Base-by-base conservation (phyloP, 495 filamentous ascomycete genomes). In the Letharia lupina region DNA sequence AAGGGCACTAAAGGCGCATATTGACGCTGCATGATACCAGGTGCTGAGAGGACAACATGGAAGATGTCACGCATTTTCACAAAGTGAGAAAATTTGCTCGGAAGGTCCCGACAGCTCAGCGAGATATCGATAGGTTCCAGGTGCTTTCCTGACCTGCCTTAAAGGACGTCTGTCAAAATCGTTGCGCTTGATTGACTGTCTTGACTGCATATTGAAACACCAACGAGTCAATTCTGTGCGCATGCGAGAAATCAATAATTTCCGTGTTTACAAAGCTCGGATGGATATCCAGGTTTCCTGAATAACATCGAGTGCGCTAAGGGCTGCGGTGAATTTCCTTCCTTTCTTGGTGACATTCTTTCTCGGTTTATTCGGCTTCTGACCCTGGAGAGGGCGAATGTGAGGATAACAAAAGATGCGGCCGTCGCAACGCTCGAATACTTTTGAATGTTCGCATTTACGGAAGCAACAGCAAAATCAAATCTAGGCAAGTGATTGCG, bases 11-110 rank as follows among this genome's bases (percentile, higher is more conserved):
- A 8, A 28, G 31, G 45, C 18, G 16, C 16, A 11, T 12, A 35
- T 18, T 11, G 35, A 44, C 37, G 45, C 60, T 61, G 45, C 64
- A 61, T 66, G 58, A 66, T 66, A 66, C 58, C 64, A 66, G 58
- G 64, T 16, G 39, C n/a, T 28, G 41, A 50, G 48, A 52, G n/a
- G 18, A 58, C 31, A 23, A 37, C 1, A 9, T 15, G n/a, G 47
- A 35, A 5, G 54, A 58, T 33, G 16, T 65, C 28, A 44, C 52
- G 40, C 50, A 61, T 40, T 70, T 28, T 54, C 42, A 65, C 20
- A 64, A 39, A 62, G 52, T 16, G 31, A 15, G 28, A 35, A 35
- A 1, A 35, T 20, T 18, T 35, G 28, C 28, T 35, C 0, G 54
- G 20, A 37, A 37, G 20, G 31, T 20, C 33, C 52, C 4, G 7